phyloP scores from a whole-genome alignment of 768 basidiomycete species.

The Coprinopsis sp. region DNA sequence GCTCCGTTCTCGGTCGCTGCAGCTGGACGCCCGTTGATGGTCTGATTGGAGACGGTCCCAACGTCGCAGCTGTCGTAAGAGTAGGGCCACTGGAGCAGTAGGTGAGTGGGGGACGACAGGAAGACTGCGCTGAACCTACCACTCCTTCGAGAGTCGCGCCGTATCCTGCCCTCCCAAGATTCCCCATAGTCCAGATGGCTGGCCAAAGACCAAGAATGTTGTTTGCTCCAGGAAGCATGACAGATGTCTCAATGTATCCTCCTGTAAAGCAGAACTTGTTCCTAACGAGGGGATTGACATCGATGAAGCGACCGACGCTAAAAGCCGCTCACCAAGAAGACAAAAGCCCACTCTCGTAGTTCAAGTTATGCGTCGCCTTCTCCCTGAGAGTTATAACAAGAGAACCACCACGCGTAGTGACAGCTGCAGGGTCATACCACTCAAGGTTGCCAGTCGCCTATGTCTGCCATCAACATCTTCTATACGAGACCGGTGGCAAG shows the following conservation, averaged over 20 bases:
- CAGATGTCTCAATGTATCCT: conserved; percentile 64
- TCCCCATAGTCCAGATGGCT: conserved; percentile 73
- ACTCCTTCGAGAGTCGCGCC: conserved; percentile 80
- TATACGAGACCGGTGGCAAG: not conserved
- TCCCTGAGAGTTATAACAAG: conserved; percentile 68
- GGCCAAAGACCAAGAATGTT: conserved; percentile 73
- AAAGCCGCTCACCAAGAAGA: conserved; percentile 35
- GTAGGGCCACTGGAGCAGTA: conserved; percentile 64
- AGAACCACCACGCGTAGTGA: conserved; percentile 68
- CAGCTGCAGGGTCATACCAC: conserved; percentile 84
- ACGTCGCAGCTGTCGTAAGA: conserved; percentile 80
- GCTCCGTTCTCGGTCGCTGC: conserved; percentile 57
- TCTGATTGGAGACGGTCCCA: conserved; percentile 81
- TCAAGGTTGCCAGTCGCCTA: conserved; percentile 63
- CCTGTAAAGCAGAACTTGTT: conserved; percentile 92
- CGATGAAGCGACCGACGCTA: conserved; percentile 1
- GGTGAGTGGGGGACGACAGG: not conserved
- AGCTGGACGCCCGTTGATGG: conserved; percentile 60
- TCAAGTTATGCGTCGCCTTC: conserved; percentile 61
- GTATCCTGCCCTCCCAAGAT: conserved; percentile 74
- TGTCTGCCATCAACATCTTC: conserved; percentile 6
- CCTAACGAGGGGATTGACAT: conserved; percentile 38
- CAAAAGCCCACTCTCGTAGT: conserved; percentile 60
- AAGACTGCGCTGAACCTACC: conserved; percentile 33
- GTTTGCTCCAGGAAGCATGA: conserved; percentile 62